Base-by-base conservation (phyloP, 768 basidiomycete species). In the Crepidotus variabilis region DNA sequence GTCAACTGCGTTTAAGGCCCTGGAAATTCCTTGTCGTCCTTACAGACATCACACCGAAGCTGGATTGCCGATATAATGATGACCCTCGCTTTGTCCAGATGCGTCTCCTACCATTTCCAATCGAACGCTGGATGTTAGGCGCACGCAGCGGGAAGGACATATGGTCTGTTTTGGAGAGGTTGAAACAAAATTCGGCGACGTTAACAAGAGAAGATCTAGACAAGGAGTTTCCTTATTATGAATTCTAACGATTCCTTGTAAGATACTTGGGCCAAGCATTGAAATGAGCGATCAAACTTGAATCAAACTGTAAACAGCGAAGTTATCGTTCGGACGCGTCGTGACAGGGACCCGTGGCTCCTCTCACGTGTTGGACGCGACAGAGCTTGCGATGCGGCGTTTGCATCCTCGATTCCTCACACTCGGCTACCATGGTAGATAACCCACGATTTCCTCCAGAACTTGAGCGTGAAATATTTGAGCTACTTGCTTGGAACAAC, bases 401-500 rank as follows among this genome's bases (percentile, higher is more conserved):
- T n/a, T n/a, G n/a, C n/a, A n/a, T n/a, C n/a, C n/a, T n/a, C n/a
- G n/a, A n/a, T n/a, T n/a, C n/a, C n/a, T n/a, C n/a, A n/a, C n/a
- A n/a, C n/a, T n/a, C n/a, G n/a, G n/a, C n/a, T n/a, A n/a, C n/a
- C n/a, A n/a, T n/a, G n/a, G n/a, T n/a, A 8, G 28, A 28, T 8
- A 4, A 11, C 11, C 39, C 39, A 43, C 13, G 18, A 43, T 52
- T 58, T 9, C 57, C 62, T 1, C 22, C 21, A 22, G 60, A 61
- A 34, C 58, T 64, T 11, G 63, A 64, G 33, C 54, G 63, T 11
- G 56, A 61, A 24, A 64, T 64, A 14, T 64, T 59, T 22, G 58
- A 60, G 16, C 47, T 58, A 18, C 51, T 58, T 2, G 58, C 55
- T 16, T 53, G 13, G 2, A 32, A 13, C n/a, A 51, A 47, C 36